Evolutionary conservation across 208 protist genomes (phyloP), one percentile per base, ranked within the genome.

Genomic region (Phytomonas sp.): DNA sequence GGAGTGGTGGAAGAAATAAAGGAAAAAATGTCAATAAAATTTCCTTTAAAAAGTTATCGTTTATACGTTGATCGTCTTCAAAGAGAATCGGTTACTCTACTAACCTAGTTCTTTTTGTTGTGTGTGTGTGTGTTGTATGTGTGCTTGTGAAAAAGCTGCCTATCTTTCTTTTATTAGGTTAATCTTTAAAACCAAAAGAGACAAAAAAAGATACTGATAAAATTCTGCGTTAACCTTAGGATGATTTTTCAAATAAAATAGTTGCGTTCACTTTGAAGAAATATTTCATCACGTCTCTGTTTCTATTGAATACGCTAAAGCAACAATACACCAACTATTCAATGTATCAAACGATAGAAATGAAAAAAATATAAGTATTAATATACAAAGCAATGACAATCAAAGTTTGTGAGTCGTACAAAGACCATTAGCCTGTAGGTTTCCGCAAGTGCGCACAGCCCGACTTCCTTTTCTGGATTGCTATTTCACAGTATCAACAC

Each of bases 401-500:
- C 40, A 49, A 16, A 19, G 40, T 12, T 3, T 49, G 2, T 49
- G 40, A 49, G 40, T 12, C 40, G 40, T 23, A 49, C 40, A 10
- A 49, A 49, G 7, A 49, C 19, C 14, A 49, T 10, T 16, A 49
- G 12, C 40, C 2, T 16, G 40, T 49, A 4, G 10, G 12, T 19
- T 49, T 19, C 40, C 40, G 1, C 12, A 16, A 37, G 34, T 49
- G 40, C 2, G 7, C 40, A 10, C 40, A 49, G 33, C 63, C 69
- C 8, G n/a, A 33, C 62, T 60, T n/a, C 45, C 56, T 29, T 31
- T 63, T 10, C 34, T n/a, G n/a, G 7, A 34, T 29, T 14, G 42
- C 29, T 4, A 16, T 30, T 66, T 34, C 30, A 72, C 33, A 11
- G 30, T 52, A 77, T 70, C 67, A 63, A 75, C 23, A 61, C 34